Evolutionary conservation across 768 basidiomycete species (phyloP).

Genomic region (Xerocomellus dryophilus): DNA sequence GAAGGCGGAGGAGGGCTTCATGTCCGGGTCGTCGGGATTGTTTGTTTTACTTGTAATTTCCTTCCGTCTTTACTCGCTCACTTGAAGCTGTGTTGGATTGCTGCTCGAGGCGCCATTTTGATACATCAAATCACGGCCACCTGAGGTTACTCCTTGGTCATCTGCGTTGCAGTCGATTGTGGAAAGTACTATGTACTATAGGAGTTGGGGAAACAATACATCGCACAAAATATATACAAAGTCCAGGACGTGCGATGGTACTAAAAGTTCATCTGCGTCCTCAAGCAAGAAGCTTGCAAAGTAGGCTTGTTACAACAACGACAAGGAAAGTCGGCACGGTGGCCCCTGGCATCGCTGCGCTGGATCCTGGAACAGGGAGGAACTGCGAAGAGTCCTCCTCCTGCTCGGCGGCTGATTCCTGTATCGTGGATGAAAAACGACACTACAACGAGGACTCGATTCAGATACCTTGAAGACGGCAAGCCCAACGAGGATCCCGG

Average conservation of each 20-base stretch:
- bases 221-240: not conserved
- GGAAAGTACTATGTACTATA: not conserved
- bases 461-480: constrained; percentile 74
- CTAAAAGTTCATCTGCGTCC: not conserved
- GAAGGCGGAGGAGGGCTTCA: not conserved
- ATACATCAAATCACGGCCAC: not conserved
- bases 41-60: constrained; percentile 4
- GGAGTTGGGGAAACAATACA: constrained; percentile 2
- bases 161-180: not conserved
- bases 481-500: constrained; percentile 74
- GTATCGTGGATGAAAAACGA: not conserved
- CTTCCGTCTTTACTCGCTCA: not conserved
- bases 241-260: not conserved
- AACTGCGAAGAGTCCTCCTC: constrained; percentile 50
- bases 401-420: constrained; percentile 65
- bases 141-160: no score
- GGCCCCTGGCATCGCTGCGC: constrained; percentile 33
- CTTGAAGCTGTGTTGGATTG: not conserved
- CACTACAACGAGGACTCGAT: not conserved
- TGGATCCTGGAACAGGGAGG: constrained; percentile 57
- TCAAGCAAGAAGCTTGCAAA: constrained; percentile 27
- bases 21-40: not conserved
- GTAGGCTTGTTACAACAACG: constrained; percentile 18
- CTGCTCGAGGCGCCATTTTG: not conserved
- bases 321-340: constrained; percentile 24